Evolutionary conservation across 2,329 filamentous ascomycete genomes (phyloP).

Genomic region (Balansia obtecta): DNA sequence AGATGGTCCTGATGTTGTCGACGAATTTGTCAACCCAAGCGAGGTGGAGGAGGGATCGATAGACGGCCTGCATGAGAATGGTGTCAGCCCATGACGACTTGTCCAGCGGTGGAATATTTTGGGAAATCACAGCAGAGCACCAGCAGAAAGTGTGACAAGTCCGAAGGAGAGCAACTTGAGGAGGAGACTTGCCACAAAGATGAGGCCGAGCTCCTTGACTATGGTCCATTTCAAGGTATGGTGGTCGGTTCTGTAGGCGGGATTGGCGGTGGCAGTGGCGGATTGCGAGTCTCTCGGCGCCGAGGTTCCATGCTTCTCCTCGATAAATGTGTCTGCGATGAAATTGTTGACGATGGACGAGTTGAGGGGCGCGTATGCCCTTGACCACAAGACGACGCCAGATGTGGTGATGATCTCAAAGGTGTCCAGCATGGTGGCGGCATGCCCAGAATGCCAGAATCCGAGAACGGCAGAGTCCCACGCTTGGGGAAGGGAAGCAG

Average conservation of each 20-base stretch:
- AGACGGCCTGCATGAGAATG: constrained; percentile 59
- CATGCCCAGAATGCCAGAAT: no score
- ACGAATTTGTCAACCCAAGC: constrained; percentile 96
- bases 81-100: background rate
- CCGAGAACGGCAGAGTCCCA: no score
- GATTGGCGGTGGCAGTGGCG: constrained; percentile 47
- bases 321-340: constrained; percentile 94
- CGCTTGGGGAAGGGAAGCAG: no score
- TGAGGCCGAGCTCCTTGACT: constrained; percentile 82
- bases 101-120: no score
- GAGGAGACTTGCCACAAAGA: constrained; percentile 62
- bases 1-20: constrained; percentile 87
- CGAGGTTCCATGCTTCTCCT: constrained; percentile 63
- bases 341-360: constrained; percentile 83
- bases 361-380: constrained; percentile 68
- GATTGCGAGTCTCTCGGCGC: constrained; percentile 47
- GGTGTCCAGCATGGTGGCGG: constrained; percentile 67
- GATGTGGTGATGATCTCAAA: constrained; percentile 96
- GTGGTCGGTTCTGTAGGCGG: constrained; percentile 78
- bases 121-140: background rate
- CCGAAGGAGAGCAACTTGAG: background rate
- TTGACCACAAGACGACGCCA: constrained; percentile 93
- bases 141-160: background rate
- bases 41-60: constrained; percentile 86
- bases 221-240: constrained; percentile 92